Evolutionary conservation across 1,284 basidiomycete species (phyloP), one percentile per base, ranked within the genome.

Genomic region (Sporisorium sorghi): DNA sequence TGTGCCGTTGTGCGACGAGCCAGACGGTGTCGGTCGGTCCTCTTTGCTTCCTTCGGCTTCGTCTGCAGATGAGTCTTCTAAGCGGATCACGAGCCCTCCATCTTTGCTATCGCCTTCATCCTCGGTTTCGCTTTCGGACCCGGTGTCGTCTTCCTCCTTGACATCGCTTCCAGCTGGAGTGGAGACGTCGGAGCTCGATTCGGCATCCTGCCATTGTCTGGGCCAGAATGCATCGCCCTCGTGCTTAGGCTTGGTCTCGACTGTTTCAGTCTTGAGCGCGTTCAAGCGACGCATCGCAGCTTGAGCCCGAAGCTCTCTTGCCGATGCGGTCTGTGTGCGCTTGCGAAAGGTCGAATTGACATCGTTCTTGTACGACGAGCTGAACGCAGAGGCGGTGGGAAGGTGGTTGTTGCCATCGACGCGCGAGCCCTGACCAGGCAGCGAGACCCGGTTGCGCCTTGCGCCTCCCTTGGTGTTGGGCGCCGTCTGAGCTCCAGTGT

Each of bases 321-420:
- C 72, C 14, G 58, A 53, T 3, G 57, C 55, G 37, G 61, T 68
- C 28, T 73, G 65, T 4, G 73, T 66, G 0, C 72, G 61, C 37
- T 77, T 80, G 24, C 78, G 71, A 40, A 80, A 80, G 1, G 76
- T 78, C 10, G 77, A 78, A 52, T 80, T 78, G 7, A 52, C 43
- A 48, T 80, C 78, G n/a, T 52, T n/a, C 37, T 67, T 77, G 60
- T 80, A 80, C 0, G 57, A 46, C 11, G 63, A 30, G 35, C 39
- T 57, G 30, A 42, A 48, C 1, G 70, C 71, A 5, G 68, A 62
- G 21, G 78, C 78, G 24, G 37, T 65, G 3, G 74, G 76, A 2
- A 78, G 4, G 33, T 65, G 60, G 56, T 80, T 71, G 42, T 57
- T 51, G 5, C 66, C 71, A 50, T 80, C 78, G 28, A 80, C 63